These are phyloP conservation scores for Candida sonorensis DNA, from an alignment of 805 yeast species.

Conservation along the genomic window DNA sequence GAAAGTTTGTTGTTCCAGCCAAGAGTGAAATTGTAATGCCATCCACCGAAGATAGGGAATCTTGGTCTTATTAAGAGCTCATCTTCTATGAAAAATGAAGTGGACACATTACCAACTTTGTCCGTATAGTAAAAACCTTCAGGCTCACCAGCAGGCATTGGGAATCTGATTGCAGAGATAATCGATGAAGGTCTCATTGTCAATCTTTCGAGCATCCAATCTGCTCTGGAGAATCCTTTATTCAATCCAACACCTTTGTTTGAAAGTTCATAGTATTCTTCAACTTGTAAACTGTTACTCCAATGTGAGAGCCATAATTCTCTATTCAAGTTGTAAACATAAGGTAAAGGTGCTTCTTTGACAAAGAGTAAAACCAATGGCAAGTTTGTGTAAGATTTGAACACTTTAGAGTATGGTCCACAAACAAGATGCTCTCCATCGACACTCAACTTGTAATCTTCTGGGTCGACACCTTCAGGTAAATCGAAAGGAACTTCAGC, in stretches of 20 bases:
- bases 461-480: constrained; percentile 26
- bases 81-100: constrained; percentile 43
- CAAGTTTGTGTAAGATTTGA: constrained; percentile 39
- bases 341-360: constrained; percentile 58
- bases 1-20: constrained; percentile 77
- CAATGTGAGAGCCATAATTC: constrained; percentile 87
- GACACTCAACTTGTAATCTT: constrained; percentile 14
- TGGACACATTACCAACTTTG: constrained; percentile 88
- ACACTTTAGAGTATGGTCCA: constrained; percentile 41
- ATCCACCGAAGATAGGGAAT: constrained; percentile 92
- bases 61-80: constrained; percentile 68
- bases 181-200: constrained; percentile 50
- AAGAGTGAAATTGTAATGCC: constrained; percentile 91
- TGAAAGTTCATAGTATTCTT: constrained; percentile 77
- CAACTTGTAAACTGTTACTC: constrained; percentile 65
- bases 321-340: constrained; percentile 55
- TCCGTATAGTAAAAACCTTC: constrained; percentile 78
- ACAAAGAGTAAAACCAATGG: constrained; percentile 56
- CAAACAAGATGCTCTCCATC: constrained; percentile 38
- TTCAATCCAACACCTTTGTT: constrained; percentile 69
- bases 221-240: constrained; percentile 72
- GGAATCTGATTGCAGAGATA: constrained; percentile 52
- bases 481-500: constrained; percentile 10
- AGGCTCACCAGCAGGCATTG: constrained; percentile 37
- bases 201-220: constrained; percentile 58